Evolutionary conservation across 345 rosid species (phyloP), one percentile per base, ranked within the genome.

Genomic region (Sonneratia alba): DNA sequence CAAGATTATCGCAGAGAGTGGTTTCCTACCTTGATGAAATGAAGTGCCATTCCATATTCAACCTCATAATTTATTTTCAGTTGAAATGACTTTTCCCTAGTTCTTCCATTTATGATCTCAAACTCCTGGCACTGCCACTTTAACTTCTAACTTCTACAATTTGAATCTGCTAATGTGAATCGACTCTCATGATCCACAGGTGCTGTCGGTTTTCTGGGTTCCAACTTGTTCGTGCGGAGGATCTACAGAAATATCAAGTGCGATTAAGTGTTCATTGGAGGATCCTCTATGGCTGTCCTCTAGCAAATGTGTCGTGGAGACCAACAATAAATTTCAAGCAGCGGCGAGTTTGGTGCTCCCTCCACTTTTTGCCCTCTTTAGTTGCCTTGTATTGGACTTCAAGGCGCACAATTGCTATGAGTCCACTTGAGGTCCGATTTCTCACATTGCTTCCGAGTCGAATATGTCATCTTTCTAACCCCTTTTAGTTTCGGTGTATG

Each of bases 181-280:
- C 19, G 4, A 4, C 53, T 57, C 36, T 36, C n/a, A 45, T 53
- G 12, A 38, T 43, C 14, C 19, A 78, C 88, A 92, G 98, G 98
- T 71, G 98, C 98, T 71, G 96, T 92, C 69, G 98, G 98, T 56
- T 87, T 86, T 72, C 80, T 92, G 36, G 98, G 98, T 45, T 92
- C 98, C 18, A 88, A 92, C 77, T 81, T 90, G 86, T 92, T 92
- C 62, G 96, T 92, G 79, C 85, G 98, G 85, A 88, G 96, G 83
- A 92, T 92, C 83, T 92, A 92, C 85, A 90, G 94, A 78, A 92
- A 92, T 89, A 92, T 92, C 85, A 92, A 92, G 81, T 92, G 98
- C 70, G 98, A 92, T 81, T 92, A 87, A 83, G 78, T 27, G 38
- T 27, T 57, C 13, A 6, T n/a, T 13, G 19, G 66, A 34, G 37